These are phyloP conservation scores for Fibroporia radiculosa DNA, from an alignment of 768 basidiomycete species.

Conservation along the genomic window DNA sequence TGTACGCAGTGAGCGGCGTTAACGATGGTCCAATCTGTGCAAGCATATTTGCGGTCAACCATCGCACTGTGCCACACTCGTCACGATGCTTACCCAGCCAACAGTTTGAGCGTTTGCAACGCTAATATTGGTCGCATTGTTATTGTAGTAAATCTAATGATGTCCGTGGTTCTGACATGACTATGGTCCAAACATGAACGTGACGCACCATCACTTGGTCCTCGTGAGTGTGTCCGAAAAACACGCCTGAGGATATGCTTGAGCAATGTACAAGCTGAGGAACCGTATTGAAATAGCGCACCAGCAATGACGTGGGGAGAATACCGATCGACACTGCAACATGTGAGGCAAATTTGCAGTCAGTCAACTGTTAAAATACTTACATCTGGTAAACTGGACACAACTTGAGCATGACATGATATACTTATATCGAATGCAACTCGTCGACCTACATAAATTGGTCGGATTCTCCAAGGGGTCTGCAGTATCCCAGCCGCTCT, in stretches of 20 bases:
- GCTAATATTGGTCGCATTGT: slow-evolving; percentile 57
- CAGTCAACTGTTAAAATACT: background rate
- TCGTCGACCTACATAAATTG: slow-evolving; percentile 49
- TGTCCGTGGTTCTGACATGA: background rate
- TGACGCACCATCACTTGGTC: slow-evolving; percentile 51
- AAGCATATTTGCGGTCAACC: background rate
- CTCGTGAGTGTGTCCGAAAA: slow-evolving; percentile 71
- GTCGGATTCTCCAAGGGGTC: slow-evolving; percentile 58
- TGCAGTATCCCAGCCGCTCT: slow-evolving; percentile 61
- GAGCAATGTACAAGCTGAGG: background rate
- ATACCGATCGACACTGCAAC: slow-evolving; percentile 57
- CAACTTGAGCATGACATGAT: background rate
- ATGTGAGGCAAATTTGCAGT: too few relatives aligned
- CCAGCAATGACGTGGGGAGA: slow-evolving; percentile 71
- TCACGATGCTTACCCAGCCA: slow-evolving; percentile 32
- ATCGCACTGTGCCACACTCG: background rate
- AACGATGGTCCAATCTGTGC: slow-evolving; percentile 57
- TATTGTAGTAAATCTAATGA: slow-evolving; percentile 55
- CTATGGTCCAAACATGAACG: too few relatives aligned
- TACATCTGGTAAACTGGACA: slow-evolving; percentile 42
- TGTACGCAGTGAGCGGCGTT: slow-evolving; percentile 59
- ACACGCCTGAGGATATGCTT: slow-evolving; percentile 39
- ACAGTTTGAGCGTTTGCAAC: slow-evolving; percentile 46
- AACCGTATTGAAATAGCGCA: slow-evolving; percentile 24
- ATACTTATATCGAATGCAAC: background rate